Percentiles rank a stretch among this genome's conserved stretches.
Evolutionary conservation across 345 rosid species (phyloP).

Genomic region (Citrus hindsii): DNA sequence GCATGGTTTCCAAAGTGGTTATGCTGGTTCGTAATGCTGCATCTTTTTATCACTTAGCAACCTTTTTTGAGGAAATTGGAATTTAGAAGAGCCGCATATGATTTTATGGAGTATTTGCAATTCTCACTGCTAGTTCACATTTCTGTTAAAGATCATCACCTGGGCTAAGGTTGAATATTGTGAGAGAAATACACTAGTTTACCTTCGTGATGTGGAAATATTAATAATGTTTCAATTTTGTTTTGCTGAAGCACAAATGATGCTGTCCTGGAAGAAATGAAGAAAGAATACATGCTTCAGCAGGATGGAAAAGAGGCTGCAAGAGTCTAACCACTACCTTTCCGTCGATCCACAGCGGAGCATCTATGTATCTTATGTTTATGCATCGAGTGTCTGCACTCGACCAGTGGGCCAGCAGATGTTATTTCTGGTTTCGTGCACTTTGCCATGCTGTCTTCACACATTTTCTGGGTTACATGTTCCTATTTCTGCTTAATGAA

Average conservation of each 20-base stretch:
- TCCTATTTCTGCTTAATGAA: not conserved
- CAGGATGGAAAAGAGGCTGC: conserved; percentile 48
- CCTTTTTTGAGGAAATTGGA: not conserved
- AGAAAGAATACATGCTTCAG: conserved; percentile 68
- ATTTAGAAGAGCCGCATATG: not conserved
- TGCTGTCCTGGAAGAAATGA: conserved; percentile 83
- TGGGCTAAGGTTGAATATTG: not conserved
- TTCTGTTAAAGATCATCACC: not conserved
- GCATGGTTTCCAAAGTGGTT: not conserved
- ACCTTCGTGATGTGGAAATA: not conserved
- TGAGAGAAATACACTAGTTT: not conserved
- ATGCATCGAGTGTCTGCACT: not conserved
- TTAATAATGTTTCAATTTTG: not conserved
- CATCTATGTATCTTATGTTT: not conserved
- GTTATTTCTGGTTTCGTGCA: not conserved
- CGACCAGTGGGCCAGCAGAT: not conserved
- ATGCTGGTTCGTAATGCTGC: not conserved
- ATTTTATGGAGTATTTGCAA: not conserved
- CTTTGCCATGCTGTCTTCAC: not conserved
- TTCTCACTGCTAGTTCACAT: not conserved
- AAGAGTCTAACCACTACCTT: conserved; percentile 12
- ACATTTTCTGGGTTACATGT: not conserved
- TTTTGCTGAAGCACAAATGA: conserved; percentile 77
- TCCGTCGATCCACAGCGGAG: not conserved
- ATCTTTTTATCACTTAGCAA: not conserved